Evolutionary conservation across 2,329 filamentous ascomycete species (phyloP).

Genomic region (Phialocephala sp.): DNA sequence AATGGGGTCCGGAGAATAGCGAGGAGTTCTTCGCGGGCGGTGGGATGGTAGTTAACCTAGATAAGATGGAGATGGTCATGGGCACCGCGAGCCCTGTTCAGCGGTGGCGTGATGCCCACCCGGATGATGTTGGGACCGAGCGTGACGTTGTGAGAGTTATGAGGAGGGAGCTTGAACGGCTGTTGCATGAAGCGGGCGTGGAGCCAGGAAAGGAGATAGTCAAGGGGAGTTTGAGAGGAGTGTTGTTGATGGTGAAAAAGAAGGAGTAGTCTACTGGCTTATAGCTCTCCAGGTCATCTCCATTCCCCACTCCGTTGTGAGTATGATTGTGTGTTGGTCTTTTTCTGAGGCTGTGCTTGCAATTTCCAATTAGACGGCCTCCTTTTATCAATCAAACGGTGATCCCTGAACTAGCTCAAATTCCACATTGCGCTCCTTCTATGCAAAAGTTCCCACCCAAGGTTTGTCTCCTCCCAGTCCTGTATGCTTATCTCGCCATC

Average conservation of each 20-base stretch:
- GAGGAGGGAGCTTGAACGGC: constrained; percentile 33
- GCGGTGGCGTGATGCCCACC: constrained; percentile 46
- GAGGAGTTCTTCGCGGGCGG: constrained; percentile 24
- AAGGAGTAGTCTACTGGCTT: not conserved
- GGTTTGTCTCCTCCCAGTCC: too few species aligned
- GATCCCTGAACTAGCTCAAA: too few species aligned
- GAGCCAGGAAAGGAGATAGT: constrained; percentile 38
- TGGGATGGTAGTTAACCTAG: constrained; percentile 18
- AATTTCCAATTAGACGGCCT: too few species aligned
- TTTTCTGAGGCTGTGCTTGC: too few species aligned
- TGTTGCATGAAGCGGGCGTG: constrained; percentile 38
- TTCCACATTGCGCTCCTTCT: too few species aligned
- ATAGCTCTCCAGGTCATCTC: too few species aligned
- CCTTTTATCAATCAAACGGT: too few species aligned
- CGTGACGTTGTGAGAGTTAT: constrained; percentile 42
- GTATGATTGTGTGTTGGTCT: too few species aligned
- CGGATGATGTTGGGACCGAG: constrained; percentile 43
- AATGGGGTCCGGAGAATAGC: constrained; percentile 17
- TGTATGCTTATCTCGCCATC: too few species aligned
- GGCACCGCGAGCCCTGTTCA: constrained; percentile 46
- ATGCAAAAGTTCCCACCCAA: too few species aligned
- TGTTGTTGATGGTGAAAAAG: constrained; percentile 31
- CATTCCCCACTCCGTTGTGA: too few species aligned
- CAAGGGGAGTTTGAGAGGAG: constrained; percentile 21
- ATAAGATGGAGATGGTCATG: constrained; percentile 36